These are phyloP conservation scores for Arctostaphylos glauca DNA, from an alignment of 148 eudicot species.

Conservation along the genomic window DNA sequence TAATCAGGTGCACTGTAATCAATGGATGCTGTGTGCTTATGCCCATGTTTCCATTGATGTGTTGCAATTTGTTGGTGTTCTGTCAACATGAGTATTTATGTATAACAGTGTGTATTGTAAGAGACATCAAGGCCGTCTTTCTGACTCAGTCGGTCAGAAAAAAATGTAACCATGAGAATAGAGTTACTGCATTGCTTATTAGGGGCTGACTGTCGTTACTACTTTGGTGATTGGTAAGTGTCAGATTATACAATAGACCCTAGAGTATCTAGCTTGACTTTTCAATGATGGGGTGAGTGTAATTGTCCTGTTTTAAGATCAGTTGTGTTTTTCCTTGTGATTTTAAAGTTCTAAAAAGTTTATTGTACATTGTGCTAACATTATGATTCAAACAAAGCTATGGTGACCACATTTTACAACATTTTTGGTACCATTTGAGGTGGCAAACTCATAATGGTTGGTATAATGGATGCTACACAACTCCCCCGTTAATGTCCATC, in stretches of 20 bases:
- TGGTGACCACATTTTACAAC: not conserved
- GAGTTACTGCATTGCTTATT: not conserved
- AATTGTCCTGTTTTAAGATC: not conserved
- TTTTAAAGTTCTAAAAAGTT: not conserved
- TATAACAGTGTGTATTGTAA: not conserved
- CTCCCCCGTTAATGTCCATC: not conserved
- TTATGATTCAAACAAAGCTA: not conserved
- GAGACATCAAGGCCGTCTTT: not conserved
- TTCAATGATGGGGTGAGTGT: not conserved
- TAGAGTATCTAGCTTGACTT: not conserved
- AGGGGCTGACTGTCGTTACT: not conserved
- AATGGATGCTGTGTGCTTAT: not conserved
- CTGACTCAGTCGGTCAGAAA: not conserved
- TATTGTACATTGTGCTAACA: not conserved
- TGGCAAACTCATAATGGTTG: not conserved
- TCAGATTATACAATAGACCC: not conserved
- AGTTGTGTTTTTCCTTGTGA: not conserved
- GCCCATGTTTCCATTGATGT: not conserved
- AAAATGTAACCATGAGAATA: not conserved
- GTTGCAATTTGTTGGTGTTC: slow-evolving; percentile 4
- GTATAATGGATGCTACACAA: not conserved
- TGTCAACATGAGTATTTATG: not conserved
- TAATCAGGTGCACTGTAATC: not conserved
- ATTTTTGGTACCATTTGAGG: not conserved
- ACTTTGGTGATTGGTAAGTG: not conserved